phyloP scores from a whole-genome alignment of 2,329 filamentous ascomycete species.

The Colletotrichum spaethianum region DNA sequence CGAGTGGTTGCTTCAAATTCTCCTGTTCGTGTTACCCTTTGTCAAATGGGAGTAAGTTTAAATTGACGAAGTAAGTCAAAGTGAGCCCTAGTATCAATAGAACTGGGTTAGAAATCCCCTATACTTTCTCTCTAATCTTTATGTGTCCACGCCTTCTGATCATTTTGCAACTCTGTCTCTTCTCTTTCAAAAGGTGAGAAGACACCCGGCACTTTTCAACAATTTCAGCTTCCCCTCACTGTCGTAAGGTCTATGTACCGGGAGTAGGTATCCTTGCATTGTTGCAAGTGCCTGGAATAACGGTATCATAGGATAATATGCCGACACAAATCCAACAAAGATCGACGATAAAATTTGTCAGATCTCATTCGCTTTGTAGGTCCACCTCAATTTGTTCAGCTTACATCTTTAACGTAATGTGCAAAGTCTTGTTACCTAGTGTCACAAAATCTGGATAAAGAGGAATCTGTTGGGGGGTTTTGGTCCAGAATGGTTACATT shows the following conservation, averaged over 20 bases:
- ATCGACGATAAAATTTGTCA: background rate
- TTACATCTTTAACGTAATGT: background rate
- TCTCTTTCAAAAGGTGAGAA: background rate
- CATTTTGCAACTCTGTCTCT: background rate
- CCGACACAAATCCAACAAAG: background rate
- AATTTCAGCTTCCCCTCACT: background rate
- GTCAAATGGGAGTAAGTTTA: background rate
- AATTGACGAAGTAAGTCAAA: background rate
- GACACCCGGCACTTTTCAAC: background rate
- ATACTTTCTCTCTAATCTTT: background rate
- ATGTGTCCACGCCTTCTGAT: background rate
- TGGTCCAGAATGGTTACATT: background rate
- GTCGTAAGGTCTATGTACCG: background rate
- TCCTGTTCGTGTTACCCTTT: background rate
- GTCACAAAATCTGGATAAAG: background rate
- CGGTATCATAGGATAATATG: background rate
- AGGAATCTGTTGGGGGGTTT: background rate
- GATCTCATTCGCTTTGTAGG: background rate
- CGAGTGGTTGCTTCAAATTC: slow-evolving; percentile 24
- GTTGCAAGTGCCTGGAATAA: background rate
- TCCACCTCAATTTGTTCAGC: background rate
- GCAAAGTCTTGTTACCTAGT: background rate
- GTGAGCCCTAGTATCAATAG: background rate
- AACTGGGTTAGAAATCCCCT: background rate
- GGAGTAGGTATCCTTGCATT: background rate